Evolutionary conservation across 148 eudicot species (phyloP).

Genomic region (Rhododendron simsii): DNA sequence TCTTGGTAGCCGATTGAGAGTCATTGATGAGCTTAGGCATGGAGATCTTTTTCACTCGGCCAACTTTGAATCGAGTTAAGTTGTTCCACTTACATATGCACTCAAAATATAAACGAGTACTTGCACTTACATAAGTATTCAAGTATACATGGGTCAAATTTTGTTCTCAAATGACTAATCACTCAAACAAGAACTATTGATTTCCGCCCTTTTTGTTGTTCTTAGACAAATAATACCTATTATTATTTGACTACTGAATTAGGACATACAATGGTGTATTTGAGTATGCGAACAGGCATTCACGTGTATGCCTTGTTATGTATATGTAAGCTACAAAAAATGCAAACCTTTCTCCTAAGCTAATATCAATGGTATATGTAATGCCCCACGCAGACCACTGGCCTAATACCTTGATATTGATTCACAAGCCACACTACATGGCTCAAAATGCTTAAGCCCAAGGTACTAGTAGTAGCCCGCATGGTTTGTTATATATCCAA

Average conservation of each 20-base stretch:
- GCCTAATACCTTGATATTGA: no score
- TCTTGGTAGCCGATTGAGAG: constrained; percentile 46
- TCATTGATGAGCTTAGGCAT: constrained; percentile 58
- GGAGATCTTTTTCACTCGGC: constrained; percentile 60
- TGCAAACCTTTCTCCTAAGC: not conserved
- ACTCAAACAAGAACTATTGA: no score
- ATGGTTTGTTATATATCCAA: no score
- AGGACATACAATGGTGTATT: not conserved
- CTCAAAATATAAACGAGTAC: not conserved
- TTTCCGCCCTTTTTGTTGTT: not conserved
- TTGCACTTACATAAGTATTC: not conserved
- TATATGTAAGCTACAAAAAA: not conserved
- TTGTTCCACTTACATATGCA: not conserved
- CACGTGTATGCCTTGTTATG: not conserved
- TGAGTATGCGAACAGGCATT: not conserved
- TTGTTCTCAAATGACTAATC: not conserved
- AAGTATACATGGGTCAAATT: not conserved
- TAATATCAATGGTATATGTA: not conserved
- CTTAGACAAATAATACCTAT: not conserved
- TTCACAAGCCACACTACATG: no score
- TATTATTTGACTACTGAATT: not conserved
- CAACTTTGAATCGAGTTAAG: constrained; percentile 43
- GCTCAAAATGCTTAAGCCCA: no score
- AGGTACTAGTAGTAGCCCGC: no score
- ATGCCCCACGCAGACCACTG: no score